Percentiles rank a stretch among this genome's conserved stretches.
Conservation (phyloP, 805 yeast genomes). For the Candida montana region DNA sequence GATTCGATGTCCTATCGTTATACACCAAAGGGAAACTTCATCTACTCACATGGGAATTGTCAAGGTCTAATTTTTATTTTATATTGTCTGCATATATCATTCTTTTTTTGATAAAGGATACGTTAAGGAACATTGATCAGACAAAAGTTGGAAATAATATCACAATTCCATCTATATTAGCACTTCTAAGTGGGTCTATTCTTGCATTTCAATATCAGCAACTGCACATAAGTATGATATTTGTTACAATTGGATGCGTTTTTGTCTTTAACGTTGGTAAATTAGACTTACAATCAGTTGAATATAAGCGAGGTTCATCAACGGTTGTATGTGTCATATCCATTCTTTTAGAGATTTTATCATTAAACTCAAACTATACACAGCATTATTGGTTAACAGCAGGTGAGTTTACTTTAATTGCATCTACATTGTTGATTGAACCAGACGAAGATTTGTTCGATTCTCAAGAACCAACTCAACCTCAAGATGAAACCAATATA, state of each 20-base stretch:
- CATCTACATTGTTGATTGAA: slow-evolving; percentile 10
- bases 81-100: slow-evolving; percentile 5
- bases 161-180: not conserved
- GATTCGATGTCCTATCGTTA: slow-evolving; percentile 11
- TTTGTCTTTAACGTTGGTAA: slow-evolving; percentile 16
- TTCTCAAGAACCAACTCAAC: not conserved
- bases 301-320: slow-evolving; percentile 16
- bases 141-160: slow-evolving; percentile 1
- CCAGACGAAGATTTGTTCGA: slow-evolving; percentile 13
- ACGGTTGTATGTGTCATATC: slow-evolving; percentile 28
- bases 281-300: slow-evolving; percentile 10
- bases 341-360: slow-evolving; percentile 29
- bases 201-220: slow-evolving; percentile 4
- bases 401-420: slow-evolving; percentile 13
- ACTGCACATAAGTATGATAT: slow-evolving; percentile 21
- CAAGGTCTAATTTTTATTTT: slow-evolving; percentile 5
- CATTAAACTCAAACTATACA: slow-evolving; percentile 24
- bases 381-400: slow-evolving; percentile 8
- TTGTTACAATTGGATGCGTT: slow-evolving; percentile 24
- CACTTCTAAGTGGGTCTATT: not conserved
- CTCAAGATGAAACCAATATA: slow-evolving; percentile 11
- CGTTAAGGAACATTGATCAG: slow-evolving; percentile 15
- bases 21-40: slow-evolving; percentile 4
- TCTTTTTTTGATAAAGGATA: slow-evolving; percentile 5
- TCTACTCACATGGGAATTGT: slow-evolving; percentile 2